Evolutionary conservation across 352 stramenopile species (phyloP), one percentile per base, ranked within the genome.

Genomic region (Pythium graminicola): DNA sequence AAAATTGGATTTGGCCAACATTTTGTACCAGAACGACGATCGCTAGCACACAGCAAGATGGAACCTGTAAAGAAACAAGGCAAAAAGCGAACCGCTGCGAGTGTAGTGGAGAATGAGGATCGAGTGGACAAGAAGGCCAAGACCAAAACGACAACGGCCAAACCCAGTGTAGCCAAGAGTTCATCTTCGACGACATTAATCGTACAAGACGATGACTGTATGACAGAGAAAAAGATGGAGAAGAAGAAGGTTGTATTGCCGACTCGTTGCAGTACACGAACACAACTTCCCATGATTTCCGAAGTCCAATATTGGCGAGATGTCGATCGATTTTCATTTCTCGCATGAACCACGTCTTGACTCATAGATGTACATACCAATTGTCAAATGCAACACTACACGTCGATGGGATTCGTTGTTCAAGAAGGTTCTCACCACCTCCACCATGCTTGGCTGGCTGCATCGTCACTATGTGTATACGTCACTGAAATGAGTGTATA

Each of bases 261-360:
- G 4, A 5, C 28, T 11, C 31, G 28, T 10, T 51, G 46, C 22
- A 33, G 32, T 26, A 6, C 48, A 4, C 24, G 17, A 14, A 11
- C 31, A 6, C 9, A 27, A 20, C 41, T 53, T 2, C 52, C 60
- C 3, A 49, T 52, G 35, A 39, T 62, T 6, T 33, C 54, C 4
- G 60, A 62, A 40, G 60, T 51, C 19, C 19, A 44, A 20, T 67
- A 62, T 36, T 67, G 60, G 60, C 32, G n/a, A 23, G 53, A 67
- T 16, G 60, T 67, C 19, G 60, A 67, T 32, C 53, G 60, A 7
- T 67, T 67, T 22, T 50, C 52, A 1, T 62, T 62, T 23, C 29
- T 67, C 1, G 40, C 59, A 0, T 65, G 27, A 8, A 11, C 17
- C 27, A 22, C 6, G 5, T 22, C 3, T 23, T 14, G 6, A n/a